Conservation (phyloP, 306 rosid genomes). For the Vicia faba region DNA sequence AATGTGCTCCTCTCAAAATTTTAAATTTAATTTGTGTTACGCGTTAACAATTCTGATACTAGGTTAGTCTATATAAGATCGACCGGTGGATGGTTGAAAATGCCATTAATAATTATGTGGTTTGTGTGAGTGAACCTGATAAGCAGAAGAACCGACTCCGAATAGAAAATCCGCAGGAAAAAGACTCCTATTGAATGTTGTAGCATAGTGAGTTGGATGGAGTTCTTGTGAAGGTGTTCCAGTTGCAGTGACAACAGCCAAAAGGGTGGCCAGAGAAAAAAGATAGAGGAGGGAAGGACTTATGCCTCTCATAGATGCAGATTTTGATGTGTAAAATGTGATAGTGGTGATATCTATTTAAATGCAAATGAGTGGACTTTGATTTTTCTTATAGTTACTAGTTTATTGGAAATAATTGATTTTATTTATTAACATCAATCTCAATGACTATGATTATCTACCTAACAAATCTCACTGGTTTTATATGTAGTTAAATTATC, state of each 20-base stretch:
- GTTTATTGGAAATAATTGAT: background rate
- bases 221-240: background rate
- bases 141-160: conserved; percentile 47
- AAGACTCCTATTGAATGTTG: conserved; percentile 37
- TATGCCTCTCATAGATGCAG: background rate
- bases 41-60: too few species aligned
- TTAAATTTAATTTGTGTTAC: too few species aligned
- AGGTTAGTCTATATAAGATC: too few species aligned
- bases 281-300: conserved; percentile 1
- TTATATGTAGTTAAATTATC: too few species aligned
- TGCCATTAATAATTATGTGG: too few species aligned
- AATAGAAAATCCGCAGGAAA: conserved; percentile 47
- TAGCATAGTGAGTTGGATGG: conserved; percentile 20
- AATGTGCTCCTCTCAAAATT: too few species aligned
- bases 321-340: background rate
- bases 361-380: background rate
- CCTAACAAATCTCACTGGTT: too few species aligned
- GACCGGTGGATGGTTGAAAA: too few species aligned
- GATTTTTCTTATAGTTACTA: too few species aligned
- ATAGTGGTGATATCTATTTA: background rate
- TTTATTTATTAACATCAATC: background rate
- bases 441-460: background rate
- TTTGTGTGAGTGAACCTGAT: conserved; percentile 48
- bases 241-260: conserved; percentile 5
- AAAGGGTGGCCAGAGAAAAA: background rate